Conservation (phyloP, 345 rosid species). For the Eucalyptus tenuipes region DNA sequence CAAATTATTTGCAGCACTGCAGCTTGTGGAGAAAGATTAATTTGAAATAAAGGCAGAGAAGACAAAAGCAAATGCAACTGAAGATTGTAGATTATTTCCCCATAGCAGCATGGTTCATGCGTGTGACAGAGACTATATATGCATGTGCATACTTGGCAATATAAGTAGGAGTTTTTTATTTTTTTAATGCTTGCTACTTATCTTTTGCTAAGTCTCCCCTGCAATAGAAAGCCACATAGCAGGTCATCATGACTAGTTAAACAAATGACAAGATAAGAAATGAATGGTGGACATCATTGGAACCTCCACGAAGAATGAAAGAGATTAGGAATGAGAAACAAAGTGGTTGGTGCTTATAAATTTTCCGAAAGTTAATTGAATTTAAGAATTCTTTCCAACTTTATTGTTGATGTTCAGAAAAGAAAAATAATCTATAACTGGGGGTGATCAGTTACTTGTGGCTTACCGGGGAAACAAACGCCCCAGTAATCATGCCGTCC, state of each 20-base stretch:
- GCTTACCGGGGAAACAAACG: not conserved
- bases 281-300: not conserved
- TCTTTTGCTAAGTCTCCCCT: not conserved
- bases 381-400: not conserved
- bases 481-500: not conserved
- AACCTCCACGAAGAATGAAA: not conserved
- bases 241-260: not conserved
- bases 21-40: not conserved
- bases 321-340: not conserved
- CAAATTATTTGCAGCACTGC: not conserved
- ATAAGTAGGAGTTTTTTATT: not conserved
- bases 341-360: not conserved
- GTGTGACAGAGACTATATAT: not conserved
- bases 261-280: not conserved
- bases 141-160: not conserved
- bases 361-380: not conserved
- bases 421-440: not conserved
- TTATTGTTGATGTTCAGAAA: not conserved
- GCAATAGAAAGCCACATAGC: not conserved
- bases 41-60: not conserved
- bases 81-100: not conserved
- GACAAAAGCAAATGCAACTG: not conserved
- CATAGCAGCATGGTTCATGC: not conserved
- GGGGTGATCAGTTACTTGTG: not conserved
- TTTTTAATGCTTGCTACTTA: not conserved